Conservation (phyloP, 2,329 filamentous ascomycete genomes). For the Claviceps pazoutovae region DNA sequence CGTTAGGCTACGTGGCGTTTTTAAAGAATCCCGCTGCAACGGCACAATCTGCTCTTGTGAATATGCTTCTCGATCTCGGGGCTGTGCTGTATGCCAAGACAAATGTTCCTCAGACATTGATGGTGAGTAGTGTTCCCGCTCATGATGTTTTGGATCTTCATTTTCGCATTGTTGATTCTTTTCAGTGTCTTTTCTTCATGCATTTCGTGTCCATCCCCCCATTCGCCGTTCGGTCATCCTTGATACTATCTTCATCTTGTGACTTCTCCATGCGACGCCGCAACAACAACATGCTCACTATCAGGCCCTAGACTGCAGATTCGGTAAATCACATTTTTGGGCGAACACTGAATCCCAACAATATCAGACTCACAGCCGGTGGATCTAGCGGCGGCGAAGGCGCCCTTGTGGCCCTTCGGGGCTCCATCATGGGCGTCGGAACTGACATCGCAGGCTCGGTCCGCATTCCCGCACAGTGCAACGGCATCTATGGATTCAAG, state of each 20-base stretch:
- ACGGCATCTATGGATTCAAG: slow-evolving; percentile 40
- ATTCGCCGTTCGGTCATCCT: background rate
- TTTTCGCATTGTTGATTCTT: no score
- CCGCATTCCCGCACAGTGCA: slow-evolving; percentile 36
- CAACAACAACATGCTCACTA: no score
- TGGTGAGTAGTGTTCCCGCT: slow-evolving; percentile 23
- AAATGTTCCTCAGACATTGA: slow-evolving; percentile 47
- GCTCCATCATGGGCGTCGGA: slow-evolving; percentile 12
- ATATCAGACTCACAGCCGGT: slow-evolving; percentile 20
- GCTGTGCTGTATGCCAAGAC: slow-evolving; percentile 27
- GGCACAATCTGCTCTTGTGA: slow-evolving; percentile 11
- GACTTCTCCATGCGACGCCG: no score
- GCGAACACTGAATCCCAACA: slow-evolving; percentile 14
- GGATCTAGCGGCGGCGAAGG: slow-evolving; percentile 14
- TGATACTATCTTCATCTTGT: background rate
- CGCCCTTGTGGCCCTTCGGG: slow-evolving; percentile 11
- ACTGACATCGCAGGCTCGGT: slow-evolving; percentile 30
- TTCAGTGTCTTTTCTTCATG: background rate
- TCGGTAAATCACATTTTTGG: slow-evolving; percentile 26
- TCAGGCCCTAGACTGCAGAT: slow-evolving; percentile 11
- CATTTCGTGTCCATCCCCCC: background rate
- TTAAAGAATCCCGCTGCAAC: slow-evolving; percentile 10
- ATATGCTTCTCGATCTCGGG: slow-evolving; percentile 13
- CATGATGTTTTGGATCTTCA: background rate
- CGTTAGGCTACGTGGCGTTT: slow-evolving; percentile 14